A percentile compares a stretch with the other conserved stretches of the same genome.
Evolutionary conservation across 495 filamentous ascomycete species (phyloP).

Genomic region (Penicillium cosmopolitanum): DNA sequence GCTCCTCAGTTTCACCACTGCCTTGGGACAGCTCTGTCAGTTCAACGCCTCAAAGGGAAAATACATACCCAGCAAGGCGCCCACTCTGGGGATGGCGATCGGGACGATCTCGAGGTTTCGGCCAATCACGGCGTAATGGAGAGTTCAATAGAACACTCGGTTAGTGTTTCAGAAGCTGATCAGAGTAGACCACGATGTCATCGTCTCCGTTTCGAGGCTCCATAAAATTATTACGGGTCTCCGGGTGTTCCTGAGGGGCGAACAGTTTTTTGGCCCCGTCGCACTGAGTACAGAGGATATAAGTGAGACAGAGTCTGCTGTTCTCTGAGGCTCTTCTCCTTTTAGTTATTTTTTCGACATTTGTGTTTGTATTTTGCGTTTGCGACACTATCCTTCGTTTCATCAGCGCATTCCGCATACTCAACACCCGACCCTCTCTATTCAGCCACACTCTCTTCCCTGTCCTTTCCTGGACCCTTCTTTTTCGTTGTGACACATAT

Average conservation of each 20-base stretch:
- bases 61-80: constrained; percentile 5
- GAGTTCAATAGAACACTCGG: constrained; percentile 16
- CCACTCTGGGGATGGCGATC: constrained; percentile 20
- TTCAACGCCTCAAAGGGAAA: constrained; percentile 3
- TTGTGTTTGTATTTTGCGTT: constrained; percentile 5
- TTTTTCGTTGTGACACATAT: neutral
- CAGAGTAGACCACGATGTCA: constrained; percentile 11
- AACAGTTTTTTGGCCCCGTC: constrained; percentile 1
- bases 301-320: constrained; percentile 1
- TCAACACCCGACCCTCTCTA: neutral
- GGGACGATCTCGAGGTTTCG: constrained; percentile 7
- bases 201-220: constrained; percentile 6
- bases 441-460: constrained; percentile 4
- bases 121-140: constrained; percentile 9
- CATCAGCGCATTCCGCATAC: constrained; percentile 13
- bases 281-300: neutral
- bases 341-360: neutral
- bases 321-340: neutral
- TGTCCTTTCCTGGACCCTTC: neutral
- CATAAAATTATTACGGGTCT: constrained; percentile 12
- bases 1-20: constrained; percentile 9
- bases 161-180: constrained; percentile 22
- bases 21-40: neutral
- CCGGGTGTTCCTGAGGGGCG: constrained; percentile 10
- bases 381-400: constrained; percentile 8